Base-by-base conservation (phyloP, 2,329 filamentous ascomycete species). In the Seiridium unicorne region DNA sequence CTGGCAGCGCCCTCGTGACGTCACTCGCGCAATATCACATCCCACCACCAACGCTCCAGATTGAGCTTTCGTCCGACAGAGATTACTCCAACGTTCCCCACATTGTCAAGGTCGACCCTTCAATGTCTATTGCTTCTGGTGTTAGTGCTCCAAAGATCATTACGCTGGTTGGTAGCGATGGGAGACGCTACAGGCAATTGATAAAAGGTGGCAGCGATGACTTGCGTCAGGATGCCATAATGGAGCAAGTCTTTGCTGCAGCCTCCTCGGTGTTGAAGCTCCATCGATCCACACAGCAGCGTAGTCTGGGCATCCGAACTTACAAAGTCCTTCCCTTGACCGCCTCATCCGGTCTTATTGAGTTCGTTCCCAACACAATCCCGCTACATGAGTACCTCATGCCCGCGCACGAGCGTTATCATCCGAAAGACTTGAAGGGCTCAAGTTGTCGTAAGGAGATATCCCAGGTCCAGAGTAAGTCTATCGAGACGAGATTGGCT, bases 221-320 rank as follows among this genome's bases (percentile, higher is more conserved):
- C 72, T 84, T 99, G 10, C 90, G 96, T 7, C 95, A 99, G 77
- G 95, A 99, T 70, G 92, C 94, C 49, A 99, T 87, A 80, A 99
- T 99, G 96, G 96, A 99, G 75, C 95, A 99, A 76, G 95, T 99
- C 1, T 99, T 99, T 73, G 92, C 93, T 61, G 93, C 96, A 75
- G 95, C 97, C 31, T 98, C 93, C 60, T 91, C 91, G 56, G 85
- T 99, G 31, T 81, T 99, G 34, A 91, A 91, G 72, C 89, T 91
- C 54, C 93, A 98, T 73, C 89, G 92, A 59, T 85, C 89, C 10
- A 97, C 95, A 2, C 89, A 93, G 44, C 93, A 97, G 70, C 89
- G 95, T 5, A 91, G 91, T 64, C 81, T 99, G 9, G 91, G 90
- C 7, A 96, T 99, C 70, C 85, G 96, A 60, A 98, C 95, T 0